phyloP scores from a whole-genome alignment of 257 asterid genomes.

The Penstemon newberryi region DNA sequence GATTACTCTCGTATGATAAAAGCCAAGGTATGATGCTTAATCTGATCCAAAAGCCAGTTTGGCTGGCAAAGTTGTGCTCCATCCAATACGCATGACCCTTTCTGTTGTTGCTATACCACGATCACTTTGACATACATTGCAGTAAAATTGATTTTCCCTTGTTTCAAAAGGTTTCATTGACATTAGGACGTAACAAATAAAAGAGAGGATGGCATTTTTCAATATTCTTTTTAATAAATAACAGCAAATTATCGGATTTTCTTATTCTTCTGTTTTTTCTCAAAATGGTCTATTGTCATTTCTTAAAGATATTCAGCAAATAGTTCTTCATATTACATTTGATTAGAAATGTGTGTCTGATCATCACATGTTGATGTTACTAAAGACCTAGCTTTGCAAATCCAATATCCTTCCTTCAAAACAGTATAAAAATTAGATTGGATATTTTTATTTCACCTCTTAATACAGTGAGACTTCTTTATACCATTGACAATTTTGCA shows the following conservation, averaged over 20 bases:
- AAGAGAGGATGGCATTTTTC: not conserved
- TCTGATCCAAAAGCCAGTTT: constrained; percentile 16
- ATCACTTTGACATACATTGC: not conserved
- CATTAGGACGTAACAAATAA: too few relatives aligned
- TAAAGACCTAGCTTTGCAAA: not conserved
- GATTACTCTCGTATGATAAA: constrained; percentile 85
- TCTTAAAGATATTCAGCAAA: not conserved
- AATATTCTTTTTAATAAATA: not conserved
- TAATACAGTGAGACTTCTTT: not conserved
- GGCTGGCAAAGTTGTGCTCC: constrained; percentile 2
- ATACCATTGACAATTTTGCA: not conserved
- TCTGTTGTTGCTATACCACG: not conserved
- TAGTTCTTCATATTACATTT: not conserved
- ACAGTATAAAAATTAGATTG: not conserved
- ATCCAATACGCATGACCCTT: not conserved
- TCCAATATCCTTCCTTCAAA: not conserved
- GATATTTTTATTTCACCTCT: not conserved
- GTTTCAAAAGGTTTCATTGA: too few relatives aligned
- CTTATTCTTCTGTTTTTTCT: not conserved
- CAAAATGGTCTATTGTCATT: not conserved
- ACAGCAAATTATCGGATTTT: not conserved
- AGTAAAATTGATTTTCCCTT: not conserved
- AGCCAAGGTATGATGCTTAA: constrained; percentile 65
- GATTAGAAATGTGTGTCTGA: not conserved
- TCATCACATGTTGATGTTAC: not conserved